Evolutionary conservation across 2,329 filamentous ascomycete species (phyloP), one percentile per base, ranked within the genome.

Genomic region (Ascocoryne sarcoides): DNA sequence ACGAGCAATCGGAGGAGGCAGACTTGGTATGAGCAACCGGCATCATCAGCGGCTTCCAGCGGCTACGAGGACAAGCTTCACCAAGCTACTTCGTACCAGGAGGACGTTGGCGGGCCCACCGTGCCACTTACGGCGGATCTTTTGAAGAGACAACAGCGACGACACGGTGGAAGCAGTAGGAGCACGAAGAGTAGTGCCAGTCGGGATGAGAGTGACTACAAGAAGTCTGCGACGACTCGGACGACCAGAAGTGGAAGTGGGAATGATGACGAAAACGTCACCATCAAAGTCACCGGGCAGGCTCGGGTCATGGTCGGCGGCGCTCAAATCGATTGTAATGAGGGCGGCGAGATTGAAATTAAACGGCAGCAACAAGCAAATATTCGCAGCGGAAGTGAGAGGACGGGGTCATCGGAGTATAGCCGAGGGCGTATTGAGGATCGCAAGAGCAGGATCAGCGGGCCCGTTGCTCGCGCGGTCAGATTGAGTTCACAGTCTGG

Each of bases 171-270:
- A 62, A 46, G 67, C 64, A 43, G 67, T 63, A 5, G 75, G 69
- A 62, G 77, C 71, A 29, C 79, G 68, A 38, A 69, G 69, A 47
- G 79, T 71, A 65, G 77, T 68, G 47, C 69, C 16, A 80, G 76
- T 55, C 75, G 67, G 32, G 77, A 80, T 50, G 76, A 80, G 42
- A 80, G 76, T 59, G 76, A 79, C 41, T 78, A 71, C 58, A 70
- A 69, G 48, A 71, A 73, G 47, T 79, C 75, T 39, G 73, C 73
- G 19, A 76, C 76, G 0, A 80, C 76, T 10, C 69, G 73, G 30
- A 75, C 76, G 8, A 81, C 76, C 3, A 43, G 57, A 39, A 57
- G 53, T 39, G 50, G 52, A 8, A 71, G 68, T 47, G 66, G 67
- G 31, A 70, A 66, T 42, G 67, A 69, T 37, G 69, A 74, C 40